Base-by-base conservation (phyloP, 2,329 filamentous ascomycete genomes). In the Metarhizium anisopliae region DNA sequence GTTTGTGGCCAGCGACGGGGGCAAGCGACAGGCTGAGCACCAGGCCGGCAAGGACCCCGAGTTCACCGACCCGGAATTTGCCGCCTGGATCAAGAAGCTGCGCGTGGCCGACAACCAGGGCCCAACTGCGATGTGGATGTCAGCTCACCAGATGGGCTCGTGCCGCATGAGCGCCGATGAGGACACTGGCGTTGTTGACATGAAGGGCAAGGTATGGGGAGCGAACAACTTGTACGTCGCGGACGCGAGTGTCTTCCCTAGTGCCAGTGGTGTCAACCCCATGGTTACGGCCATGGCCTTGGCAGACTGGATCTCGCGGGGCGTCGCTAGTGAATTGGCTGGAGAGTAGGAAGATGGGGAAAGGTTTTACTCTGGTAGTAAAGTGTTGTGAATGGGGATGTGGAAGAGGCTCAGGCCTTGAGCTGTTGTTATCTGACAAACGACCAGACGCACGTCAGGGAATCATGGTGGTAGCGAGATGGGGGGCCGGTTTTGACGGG, bases 71-170 rank as follows among this genome's bases (percentile, higher is more conserved):
- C 69, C 77, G 1, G 70, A 66, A 1, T 90, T 91, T 69, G 72
- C 74, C 35, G 71, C 74, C 7, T 91, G 87, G 87, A 70, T 89
- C 2, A 66, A 67, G 6, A 66, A 73, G 53, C 58, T 85, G 13
- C 69, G 77, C 55, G 65, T 65, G 40, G 71, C 81, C 20, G 76
- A 78, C 43, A 78, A 78, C 51, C 73, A 70, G 56, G 74, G 76
- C 18, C 80, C 81, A 0, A 72, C 77, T 35, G 74, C 76, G 25
- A 67, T 73, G n/a, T 89, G 83, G 63, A 72, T 77, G 35, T 87
- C 83, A n/a, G 89, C 88, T 18, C 89, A 93, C 69, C 89, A 92
- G 73, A 92, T 92, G 88, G 86, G 87, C 25, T 83, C 83, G 10
- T 89, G 86, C 64, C 76, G 86, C 2, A 93, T 92, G 89, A 83